Base-by-base conservation (phyloP, 2,329 filamentous ascomycete genomes). In the Arthrinium phaeospermum region DNA sequence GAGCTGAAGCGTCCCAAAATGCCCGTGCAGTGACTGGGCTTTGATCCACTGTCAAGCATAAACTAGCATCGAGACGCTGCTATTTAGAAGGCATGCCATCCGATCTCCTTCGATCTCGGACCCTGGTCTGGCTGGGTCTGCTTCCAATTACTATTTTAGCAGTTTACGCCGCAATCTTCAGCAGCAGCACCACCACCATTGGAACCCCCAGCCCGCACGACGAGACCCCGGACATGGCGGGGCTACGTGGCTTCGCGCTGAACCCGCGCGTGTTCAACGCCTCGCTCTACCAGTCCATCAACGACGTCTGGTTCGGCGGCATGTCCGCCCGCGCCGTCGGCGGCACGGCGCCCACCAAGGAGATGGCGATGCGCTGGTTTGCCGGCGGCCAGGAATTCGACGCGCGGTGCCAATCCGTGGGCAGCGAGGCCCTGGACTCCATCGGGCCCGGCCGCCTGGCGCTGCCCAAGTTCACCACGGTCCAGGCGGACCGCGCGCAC, bases 271-370 rank as follows among this genome's bases (percentile, higher is more conserved):
- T 70, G 10, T 70, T 70, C 47, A 57, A 70, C 47, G 30, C 68
- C 14, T 37, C 68, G 19, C 77, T 84, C 6, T 72, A 78, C 41
- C 77, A 76, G 37, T 37, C 68, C 68, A 68, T 84, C 1, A 78
- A 78, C 12, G 74, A 75, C n/a, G 82, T 84, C 70, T 84, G 83
- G 83, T 84, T 82, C 73, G 81, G 80, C 75, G 80, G 83, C 70
- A 47, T 83, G 1, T 71, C 76, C 0, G 67, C 71, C 13, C 14
- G 46, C 16, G 77, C 78, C 1, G 75, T 81, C 37, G 73, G 76
- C 19, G 71, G 78, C 12, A 70, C 82, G 24, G 45, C 83, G 41
- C 77, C 79, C 37, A 74, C 74, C 7, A 61, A 67, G 4, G 76
- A 77, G 1, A 74, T 81, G 19, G 73, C 76, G 24, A 76, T 75